phyloP scores from a whole-genome alignment of 2,329 filamentous ascomycete genomes.

The Metarhizium album region DNA sequence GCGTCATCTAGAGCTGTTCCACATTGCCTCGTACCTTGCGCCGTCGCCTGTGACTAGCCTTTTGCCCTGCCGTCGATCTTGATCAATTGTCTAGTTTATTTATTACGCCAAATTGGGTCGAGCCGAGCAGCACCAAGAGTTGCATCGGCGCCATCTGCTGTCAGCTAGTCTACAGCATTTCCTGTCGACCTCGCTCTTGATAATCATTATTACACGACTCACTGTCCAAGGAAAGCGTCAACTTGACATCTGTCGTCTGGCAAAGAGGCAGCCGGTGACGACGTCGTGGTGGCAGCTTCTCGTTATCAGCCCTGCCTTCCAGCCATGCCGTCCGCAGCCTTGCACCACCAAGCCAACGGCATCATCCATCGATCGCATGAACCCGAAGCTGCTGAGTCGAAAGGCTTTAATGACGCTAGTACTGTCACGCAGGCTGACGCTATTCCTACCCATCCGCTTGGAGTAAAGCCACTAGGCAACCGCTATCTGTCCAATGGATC shows the following conservation, averaged over 20 bases:
- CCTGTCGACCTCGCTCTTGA: too few species aligned
- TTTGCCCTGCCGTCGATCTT: neutral
- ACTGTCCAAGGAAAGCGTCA: too few species aligned
- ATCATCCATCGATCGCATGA: neutral
- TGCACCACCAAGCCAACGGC: neutral
- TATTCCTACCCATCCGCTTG: constrained; percentile 70
- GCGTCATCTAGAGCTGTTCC: neutral
- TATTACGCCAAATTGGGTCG: neutral
- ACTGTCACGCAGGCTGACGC: constrained; percentile 23
- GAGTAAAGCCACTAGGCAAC: constrained; percentile 81
- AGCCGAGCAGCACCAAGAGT: neutral
- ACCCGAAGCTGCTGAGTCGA: neutral
- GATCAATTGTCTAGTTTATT: neutral
- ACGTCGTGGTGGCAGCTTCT: neutral
- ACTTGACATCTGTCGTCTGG: too few species aligned
- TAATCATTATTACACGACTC: too few species aligned
- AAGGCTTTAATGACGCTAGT: neutral
- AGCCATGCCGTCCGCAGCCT: constrained; percentile 4
- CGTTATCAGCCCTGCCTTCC: neutral
- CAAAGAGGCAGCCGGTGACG: neutral
- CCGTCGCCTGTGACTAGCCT: constrained; percentile 1
- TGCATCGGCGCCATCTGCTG: neutral
- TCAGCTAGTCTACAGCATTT: neutral
- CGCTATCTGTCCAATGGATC: constrained; percentile 53
- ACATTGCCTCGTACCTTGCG: neutral